phyloP scores from a whole-genome alignment of 2,329 filamentous ascomycete species.

The Pyrenochaeta sp. region DNA sequence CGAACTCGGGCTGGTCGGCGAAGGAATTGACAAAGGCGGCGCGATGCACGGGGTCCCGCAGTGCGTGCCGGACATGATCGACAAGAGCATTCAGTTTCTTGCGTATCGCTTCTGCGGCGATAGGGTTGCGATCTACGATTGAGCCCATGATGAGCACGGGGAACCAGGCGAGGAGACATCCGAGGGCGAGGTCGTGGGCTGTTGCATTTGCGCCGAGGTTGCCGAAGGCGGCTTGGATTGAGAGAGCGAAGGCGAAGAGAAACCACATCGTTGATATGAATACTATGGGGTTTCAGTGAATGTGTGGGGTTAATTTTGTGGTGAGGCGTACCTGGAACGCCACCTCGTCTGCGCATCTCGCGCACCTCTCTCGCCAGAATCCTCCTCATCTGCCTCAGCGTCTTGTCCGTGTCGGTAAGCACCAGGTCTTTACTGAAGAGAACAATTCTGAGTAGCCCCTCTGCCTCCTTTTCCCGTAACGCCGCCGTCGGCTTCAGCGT shows the following conservation, averaged over 20 bases:
- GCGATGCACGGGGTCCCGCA: constrained; percentile 37
- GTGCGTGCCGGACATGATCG: constrained; percentile 44
- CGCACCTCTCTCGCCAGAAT: constrained; percentile 51
- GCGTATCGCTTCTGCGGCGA: constrained; percentile 50
- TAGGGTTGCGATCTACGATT: constrained; percentile 57
- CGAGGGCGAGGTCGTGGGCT: constrained; percentile 55
- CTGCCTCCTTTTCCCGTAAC: constrained; percentile 39
- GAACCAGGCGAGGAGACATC: constrained; percentile 55
- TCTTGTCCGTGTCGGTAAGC: constrained; percentile 34
- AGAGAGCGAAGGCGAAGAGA: constrained; percentile 46
- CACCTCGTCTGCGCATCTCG: constrained; percentile 51
- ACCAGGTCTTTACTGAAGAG: constrained; percentile 51
- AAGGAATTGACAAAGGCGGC: constrained; percentile 40
- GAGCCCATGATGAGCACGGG: constrained; percentile 54
- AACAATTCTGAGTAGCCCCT: constrained; percentile 50
- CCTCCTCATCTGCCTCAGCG: constrained; percentile 42
- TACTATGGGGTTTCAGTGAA: constrained; percentile 22
- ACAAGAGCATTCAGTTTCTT: constrained; percentile 50
- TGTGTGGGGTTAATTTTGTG: too few species aligned
- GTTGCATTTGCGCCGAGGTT: constrained; percentile 50
- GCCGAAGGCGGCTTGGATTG: constrained; percentile 47
- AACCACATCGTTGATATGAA: constrained; percentile 56
- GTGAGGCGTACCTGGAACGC: constrained; percentile 42
- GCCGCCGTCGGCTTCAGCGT: constrained; percentile 42
- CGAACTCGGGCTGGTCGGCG: constrained; percentile 24